phyloP scores from a whole-genome alignment of 1,284 basidiomycete species.

The Ganoderma lingzhi region DNA sequence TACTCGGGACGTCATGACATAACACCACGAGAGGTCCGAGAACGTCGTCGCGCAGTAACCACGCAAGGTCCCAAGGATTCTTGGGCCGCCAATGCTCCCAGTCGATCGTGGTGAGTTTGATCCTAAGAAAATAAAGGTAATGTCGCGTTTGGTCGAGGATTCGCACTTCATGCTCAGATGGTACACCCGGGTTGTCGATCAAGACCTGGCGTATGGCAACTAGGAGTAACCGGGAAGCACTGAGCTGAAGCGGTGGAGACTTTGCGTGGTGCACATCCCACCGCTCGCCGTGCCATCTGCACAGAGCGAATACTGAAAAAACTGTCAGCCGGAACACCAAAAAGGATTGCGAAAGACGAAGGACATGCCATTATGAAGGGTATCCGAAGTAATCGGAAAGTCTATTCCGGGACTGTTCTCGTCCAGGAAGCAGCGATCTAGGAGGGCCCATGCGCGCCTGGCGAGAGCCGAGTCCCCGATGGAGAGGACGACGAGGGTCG shows the following conservation, averaged over 20 bases:
- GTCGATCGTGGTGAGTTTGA: background rate
- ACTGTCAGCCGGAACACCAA: background rate
- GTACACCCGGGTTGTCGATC: background rate
- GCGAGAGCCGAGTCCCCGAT: background rate
- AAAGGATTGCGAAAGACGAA: background rate
- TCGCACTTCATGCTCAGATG: background rate
- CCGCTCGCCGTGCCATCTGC: background rate
- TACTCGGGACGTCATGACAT: background rate
- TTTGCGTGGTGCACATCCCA: background rate
- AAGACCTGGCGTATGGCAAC: background rate
- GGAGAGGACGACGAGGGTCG: background rate
- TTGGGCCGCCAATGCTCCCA: background rate
- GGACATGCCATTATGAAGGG: background rate
- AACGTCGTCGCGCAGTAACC: background rate
- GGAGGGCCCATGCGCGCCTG: background rate
- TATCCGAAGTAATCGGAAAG: background rate
- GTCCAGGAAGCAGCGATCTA: constrained; percentile 1
- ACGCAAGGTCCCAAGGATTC: constrained; percentile 2
- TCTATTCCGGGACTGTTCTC: background rate
- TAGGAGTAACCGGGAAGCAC: background rate
- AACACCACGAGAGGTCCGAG: background rate
- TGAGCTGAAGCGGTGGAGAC: background rate
- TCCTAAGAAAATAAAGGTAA: background rate
- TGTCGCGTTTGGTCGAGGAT: background rate
- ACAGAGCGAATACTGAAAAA: background rate